Conservation (phyloP, 129 eudicot species). For the Artemisia tridentata region DNA sequence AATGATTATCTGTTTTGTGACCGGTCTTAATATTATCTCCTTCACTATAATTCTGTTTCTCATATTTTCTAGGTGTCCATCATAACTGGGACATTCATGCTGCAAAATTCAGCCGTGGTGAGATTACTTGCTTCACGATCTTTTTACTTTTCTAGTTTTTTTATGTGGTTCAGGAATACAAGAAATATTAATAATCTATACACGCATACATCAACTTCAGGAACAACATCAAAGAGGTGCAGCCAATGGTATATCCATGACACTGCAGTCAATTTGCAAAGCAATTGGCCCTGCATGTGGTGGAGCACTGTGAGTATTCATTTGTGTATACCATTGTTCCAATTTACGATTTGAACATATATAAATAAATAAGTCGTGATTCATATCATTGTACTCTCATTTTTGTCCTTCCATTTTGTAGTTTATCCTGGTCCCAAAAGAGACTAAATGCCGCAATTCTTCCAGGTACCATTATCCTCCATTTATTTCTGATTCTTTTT, state of each 20-base stretch:
- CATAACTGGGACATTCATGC: constrained; percentile 58
- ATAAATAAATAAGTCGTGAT: not conserved
- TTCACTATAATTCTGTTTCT: not conserved
- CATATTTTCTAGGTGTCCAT: constrained; percentile 45
- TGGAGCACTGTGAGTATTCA: constrained; percentile 68
- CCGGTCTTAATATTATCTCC: constrained; percentile 1
- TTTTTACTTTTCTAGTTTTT: not conserved
- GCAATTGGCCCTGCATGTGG: constrained; percentile 74
- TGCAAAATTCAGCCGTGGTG: constrained; percentile 92
- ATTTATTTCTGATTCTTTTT: too few relatives aligned
- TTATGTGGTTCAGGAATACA: not conserved
- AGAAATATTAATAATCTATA: not conserved
- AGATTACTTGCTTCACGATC: not conserved
- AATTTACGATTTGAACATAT: not conserved
- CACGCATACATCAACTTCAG: constrained; percentile 31
- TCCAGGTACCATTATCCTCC: constrained; percentile 40
- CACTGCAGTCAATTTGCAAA: constrained; percentile 67
- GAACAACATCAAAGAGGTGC: constrained; percentile 92
- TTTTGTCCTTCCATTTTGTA: constrained; percentile 25
- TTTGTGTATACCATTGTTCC: not conserved
- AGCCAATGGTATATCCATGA: constrained; percentile 82
- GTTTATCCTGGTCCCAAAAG: constrained; percentile 78
- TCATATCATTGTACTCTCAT: not conserved
- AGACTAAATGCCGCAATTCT: constrained; percentile 57
- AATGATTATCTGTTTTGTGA: not conserved